phyloP scores from a whole-genome alignment of 176 grass and related monocot genomes.

The Ensete glaucum region DNA sequence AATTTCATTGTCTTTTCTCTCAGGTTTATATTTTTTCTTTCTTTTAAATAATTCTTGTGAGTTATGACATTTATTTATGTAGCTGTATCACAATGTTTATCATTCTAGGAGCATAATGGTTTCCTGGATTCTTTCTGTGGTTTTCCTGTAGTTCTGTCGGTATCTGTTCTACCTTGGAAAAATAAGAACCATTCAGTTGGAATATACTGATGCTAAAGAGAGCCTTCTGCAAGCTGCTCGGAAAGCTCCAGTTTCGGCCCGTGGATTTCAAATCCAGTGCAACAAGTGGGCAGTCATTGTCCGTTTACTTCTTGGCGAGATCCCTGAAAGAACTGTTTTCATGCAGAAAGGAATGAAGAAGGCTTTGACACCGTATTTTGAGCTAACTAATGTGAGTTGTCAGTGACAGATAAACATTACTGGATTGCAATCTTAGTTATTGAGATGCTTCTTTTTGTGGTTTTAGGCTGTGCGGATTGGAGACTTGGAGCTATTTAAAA shows the following conservation, averaged over 20 bases:
- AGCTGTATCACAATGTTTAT: not conserved
- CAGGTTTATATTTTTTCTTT: not conserved
- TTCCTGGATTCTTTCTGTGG: not conserved
- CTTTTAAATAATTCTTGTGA: no score
- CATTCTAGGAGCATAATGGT: not conserved
- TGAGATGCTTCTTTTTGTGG: conserved; percentile 18
- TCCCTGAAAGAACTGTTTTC: conserved; percentile 75
- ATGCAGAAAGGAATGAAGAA: conserved; percentile 88
- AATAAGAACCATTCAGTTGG: conserved; percentile 92
- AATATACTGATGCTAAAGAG: conserved; percentile 84
- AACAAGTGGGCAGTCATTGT: conserved; percentile 86
- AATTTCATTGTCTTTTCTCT: not conserved
- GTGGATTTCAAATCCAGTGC: conserved; percentile 61
- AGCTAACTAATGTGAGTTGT: conserved; percentile 69
- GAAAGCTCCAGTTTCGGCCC: conserved; percentile 57
- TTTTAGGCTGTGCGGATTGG: conserved; percentile 73
- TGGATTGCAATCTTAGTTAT: not conserved
- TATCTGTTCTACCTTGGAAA: conserved; percentile 87
- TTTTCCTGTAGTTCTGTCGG: conserved; percentile 53
- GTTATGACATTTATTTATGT: not conserved
- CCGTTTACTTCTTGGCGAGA: conserved; percentile 59
- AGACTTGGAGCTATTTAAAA: conserved; percentile 64
- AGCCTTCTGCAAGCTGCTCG: conserved; percentile 81
- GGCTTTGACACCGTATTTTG: conserved; percentile 66
- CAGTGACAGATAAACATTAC: not conserved